phyloP scores from a whole-genome alignment of 768 basidiomycete species.

The Suillus americanus region DNA sequence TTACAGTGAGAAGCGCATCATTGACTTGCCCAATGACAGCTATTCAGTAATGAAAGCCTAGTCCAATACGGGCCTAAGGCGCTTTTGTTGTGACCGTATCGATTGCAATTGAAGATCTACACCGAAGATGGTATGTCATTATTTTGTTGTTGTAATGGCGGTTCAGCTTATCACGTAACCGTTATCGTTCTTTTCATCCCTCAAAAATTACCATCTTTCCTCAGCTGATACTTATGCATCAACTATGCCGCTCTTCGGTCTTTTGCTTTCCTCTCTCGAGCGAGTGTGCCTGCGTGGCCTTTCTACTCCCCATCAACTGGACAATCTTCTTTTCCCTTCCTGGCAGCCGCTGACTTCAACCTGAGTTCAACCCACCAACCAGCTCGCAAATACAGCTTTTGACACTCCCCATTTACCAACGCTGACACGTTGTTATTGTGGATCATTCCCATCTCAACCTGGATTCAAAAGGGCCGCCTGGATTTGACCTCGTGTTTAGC shows the following conservation, averaged over 20 bases:
- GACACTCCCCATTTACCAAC: conserved; percentile 15
- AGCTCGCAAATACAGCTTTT: conserved; percentile 10
- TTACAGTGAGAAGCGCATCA: conserved; percentile 1
- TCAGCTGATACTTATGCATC: conserved; percentile 16
- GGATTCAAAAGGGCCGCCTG: conserved; percentile 31
- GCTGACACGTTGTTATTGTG: conserved; percentile 14
- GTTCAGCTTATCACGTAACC: conserved; percentile 33
- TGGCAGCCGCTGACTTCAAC: conserved; percentile 9
- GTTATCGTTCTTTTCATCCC: conserved; percentile 16
- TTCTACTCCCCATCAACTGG: conserved; percentile 26
- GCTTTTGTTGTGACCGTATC: background rate
- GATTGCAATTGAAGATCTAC: background rate
- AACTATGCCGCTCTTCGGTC: conserved; percentile 17
- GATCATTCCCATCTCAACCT: conserved; percentile 25
- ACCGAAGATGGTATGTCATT: conserved; percentile 9
- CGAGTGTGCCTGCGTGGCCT: conserved; percentile 7
- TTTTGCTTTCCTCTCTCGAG: conserved; percentile 14
- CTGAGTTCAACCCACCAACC: conserved; percentile 9
- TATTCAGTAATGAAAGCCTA: background rate
- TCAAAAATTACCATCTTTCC: conserved; percentile 18
- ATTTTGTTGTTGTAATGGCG: conserved; percentile 15
- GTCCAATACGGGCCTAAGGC: background rate
- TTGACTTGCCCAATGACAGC: background rate
- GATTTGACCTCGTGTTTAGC: conserved; percentile 35
- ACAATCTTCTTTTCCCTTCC: conserved; percentile 22